Evolutionary conservation across 495 filamentous ascomycete genomes (phyloP).

Genomic region (Cudoniella acicularis): DNA sequence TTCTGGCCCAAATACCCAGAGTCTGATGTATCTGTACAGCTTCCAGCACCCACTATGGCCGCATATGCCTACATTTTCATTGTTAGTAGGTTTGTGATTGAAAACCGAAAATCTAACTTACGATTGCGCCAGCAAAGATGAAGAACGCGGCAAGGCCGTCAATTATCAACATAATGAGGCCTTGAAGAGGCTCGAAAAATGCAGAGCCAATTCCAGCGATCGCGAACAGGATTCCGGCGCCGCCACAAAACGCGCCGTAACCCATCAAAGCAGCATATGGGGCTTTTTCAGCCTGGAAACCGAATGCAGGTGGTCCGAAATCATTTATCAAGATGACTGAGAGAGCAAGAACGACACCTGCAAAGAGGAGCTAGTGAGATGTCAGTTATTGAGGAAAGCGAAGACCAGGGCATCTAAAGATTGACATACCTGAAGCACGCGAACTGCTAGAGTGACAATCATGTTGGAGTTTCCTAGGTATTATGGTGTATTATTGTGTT

Average conservation of each 20-base stretch:
- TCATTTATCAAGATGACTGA: constrained; percentile 18
- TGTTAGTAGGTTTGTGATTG: neutral
- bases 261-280: constrained; percentile 5
- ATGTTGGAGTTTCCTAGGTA: constrained; percentile 7
- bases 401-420: too few species aligned
- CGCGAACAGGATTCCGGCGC: constrained; percentile 41
- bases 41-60: constrained; percentile 9
- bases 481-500: neutral
- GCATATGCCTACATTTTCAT: constrained; percentile 15
- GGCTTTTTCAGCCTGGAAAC: neutral
- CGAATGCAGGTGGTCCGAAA: constrained; percentile 5
- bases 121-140: constrained; percentile 50
- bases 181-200: constrained; percentile 37
- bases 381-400: neutral
- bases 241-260: constrained; percentile 38
- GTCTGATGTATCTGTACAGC: constrained; percentile 1
- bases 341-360: constrained; percentile 15
- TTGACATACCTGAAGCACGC: constrained; percentile 19
- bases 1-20: neutral
- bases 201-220: constrained; percentile 35
- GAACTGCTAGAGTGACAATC: constrained; percentile 18
- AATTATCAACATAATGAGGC: constrained; percentile 33
- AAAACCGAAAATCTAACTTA: constrained; percentile 32
- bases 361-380: constrained; percentile 16
- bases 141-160: constrained; percentile 43